Base-by-base conservation (phyloP, 305 asterid species). In the Fraxinus latifolia region DNA sequence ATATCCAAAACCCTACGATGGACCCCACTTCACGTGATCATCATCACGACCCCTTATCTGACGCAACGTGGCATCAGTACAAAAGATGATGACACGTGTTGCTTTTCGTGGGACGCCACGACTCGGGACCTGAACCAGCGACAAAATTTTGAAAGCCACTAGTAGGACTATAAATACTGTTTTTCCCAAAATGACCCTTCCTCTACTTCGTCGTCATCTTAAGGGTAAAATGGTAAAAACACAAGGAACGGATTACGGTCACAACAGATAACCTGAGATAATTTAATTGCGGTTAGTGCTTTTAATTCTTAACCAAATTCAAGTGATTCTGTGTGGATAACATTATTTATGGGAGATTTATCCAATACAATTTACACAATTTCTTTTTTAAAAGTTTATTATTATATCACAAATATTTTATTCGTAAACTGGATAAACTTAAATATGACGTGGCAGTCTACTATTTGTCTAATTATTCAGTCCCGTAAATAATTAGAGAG, bases 21-120 rank as follows among this genome's bases (percentile, higher is more conserved):
- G 92, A 84, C 9, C 91, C 92, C 86, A 79, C 82, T 86, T 91
- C 94, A 91, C 95, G 90, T 88, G 93, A 74, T 25, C 23, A 89
- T 78, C 71, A 80, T 80, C 55, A 62, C 70, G 11, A 47, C 44
- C 31, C 0, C 78, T 68, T 80, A 1, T 65, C 53, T 53, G 0
- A 0, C 0, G 78, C 89, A 87, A 87, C 90, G 92, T 89, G 94
- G 87, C 85, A 5, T 1, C 1, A 23, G 5, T 74, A 27, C 29
- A 74, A n/a, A 21, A 1, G 0, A 2, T 11, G 1, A 0, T 7
- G 36, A 85, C 90, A 85, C 91, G 92, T 87, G 93, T 79, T 82
- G 37, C 74, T 9, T 9, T 14, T 44, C 79, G 82, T 87, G 73
- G 85, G 82, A 85, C 75, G 78, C 74, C 85, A 62, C 84, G 82